These are phyloP conservation scores for Monosporozyma aquatica DNA, from an alignment of 805 yeast species.

Conservation along the genomic window DNA sequence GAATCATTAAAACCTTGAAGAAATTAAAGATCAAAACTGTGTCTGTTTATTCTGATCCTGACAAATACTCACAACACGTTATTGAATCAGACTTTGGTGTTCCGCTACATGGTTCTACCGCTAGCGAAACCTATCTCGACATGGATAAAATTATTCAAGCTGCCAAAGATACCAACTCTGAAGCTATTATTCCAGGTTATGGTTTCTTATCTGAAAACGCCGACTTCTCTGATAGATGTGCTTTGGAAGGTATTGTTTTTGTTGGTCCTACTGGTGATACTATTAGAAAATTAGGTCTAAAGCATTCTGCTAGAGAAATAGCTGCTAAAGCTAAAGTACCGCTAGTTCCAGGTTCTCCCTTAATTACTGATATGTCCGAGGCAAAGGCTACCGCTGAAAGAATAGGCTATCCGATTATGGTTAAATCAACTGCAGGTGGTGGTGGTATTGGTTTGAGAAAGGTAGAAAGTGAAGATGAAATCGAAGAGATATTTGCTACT, in stretches of 20 bases:
- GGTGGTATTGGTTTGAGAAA: conserved; percentile 98
- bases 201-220: conserved; percentile 96
- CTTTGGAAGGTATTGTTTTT: conserved; percentile 72
- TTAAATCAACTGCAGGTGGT: conserved; percentile 97
- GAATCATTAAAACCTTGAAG: conserved; percentile 83
- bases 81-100: conserved; percentile 72
- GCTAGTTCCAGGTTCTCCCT: conserved; percentile 92
- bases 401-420: conserved; percentile 86
- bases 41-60: conserved; percentile 87
- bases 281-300: conserved; percentile 81
- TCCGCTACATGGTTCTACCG: conserved; percentile 69
- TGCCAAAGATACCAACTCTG: conserved; percentile 73
- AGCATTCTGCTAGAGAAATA: conserved; percentile 93
- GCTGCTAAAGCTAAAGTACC: conserved; percentile 92
- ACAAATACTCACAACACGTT: conserved; percentile 82
- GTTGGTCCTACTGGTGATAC: conserved; percentile 97
- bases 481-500: conserved; percentile 76
- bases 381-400: conserved; percentile 67
- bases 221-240: conserved; percentile 86
- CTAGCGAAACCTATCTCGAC: conserved; percentile 84
- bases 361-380: conserved; percentile 60
- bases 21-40: conserved; percentile 69
- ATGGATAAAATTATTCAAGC: conserved; percentile 80
- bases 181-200: conserved; percentile 97
- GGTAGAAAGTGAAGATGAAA: conserved; percentile 74